Evolutionary conservation across 441 rosid genomes (phyloP), one percentile per base, ranked within the genome.

Genomic region (Erodium texanum): DNA sequence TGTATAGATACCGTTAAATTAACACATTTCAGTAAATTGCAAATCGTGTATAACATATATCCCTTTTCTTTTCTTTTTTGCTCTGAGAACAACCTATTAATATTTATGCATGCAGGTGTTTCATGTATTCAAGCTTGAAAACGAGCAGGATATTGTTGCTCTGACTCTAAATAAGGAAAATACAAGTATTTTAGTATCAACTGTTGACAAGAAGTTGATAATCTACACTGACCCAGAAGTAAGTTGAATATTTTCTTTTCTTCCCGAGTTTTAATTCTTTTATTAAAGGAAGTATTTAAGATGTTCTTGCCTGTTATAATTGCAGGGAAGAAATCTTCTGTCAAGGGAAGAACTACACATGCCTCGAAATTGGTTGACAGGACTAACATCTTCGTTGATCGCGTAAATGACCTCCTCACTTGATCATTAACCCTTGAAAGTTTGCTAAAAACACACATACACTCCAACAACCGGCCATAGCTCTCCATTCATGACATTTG

Each of bases 191-290:
- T 74, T 95, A 77, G 95, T 92, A 64, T 92, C 99, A 66, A 92
- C 99, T 59, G 89, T 81, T 45, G 95, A 95, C 80, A 92, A 85
- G 76, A 95, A 90, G 84, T 72, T 95, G 87, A 83, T 90, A 68
- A 80, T 95, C 73, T 95, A 89, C 86, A 90, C 98, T 2, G 96
- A 95, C 79, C 99, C 98, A 43, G 85, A 92, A 58, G 99, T 95
- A 84, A 87, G 98, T 85, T 54, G n/a, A 78, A 68, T 54, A 29
- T 12, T 68, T 6, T 1, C 27, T 11, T 2, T 34, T 15, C 24
- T 24, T 23, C 8, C 20, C 5, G 12, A 15, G 7, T 24, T 58
- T 23, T 18, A 32, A 41, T 3, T 50, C 64, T 36, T 36, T n/a
- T n/a, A n/a, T n/a, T n/a, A n/a, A n/a, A n/a, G n/a, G n/a, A n/a